These are phyloP conservation scores for Schizothecium vesticola DNA, from an alignment of 495 filamentous ascomycete species.

Conservation along the genomic window DNA sequence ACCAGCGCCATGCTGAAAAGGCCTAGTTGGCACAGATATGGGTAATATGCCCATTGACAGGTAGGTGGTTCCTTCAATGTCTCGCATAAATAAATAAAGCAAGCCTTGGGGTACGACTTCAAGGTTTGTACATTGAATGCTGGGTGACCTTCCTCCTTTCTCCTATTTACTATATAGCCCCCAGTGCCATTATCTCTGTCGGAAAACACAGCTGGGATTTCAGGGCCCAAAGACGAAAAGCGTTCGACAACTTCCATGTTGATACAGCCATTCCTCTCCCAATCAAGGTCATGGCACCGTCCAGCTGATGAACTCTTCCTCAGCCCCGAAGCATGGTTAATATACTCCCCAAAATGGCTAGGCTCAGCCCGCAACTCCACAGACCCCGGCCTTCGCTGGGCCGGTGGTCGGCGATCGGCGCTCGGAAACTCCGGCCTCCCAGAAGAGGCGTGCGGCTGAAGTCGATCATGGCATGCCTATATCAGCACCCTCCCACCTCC, in stretches of 20 bases:
- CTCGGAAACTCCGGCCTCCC: neutral
- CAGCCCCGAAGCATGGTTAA: neutral
- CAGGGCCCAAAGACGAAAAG: neutral
- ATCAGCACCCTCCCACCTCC: neutral
- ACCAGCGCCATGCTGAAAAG: too few relatives aligned
- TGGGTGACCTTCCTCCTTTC: neutral
- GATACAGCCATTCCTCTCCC: neutral
- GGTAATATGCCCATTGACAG: too few relatives aligned
- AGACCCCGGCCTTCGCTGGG: constrained; percentile 14
- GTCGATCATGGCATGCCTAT: neutral
- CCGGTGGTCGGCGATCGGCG: neutral
- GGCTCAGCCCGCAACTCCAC: neutral
- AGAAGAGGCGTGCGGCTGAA: constrained; percentile 1
- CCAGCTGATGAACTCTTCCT: neutral
- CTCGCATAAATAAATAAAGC: too few relatives aligned
- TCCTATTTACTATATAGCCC: too few relatives aligned
- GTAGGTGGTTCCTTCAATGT: too few relatives aligned
- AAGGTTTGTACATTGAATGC: neutral
- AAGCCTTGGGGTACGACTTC: too few relatives aligned
- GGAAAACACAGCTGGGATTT: too few relatives aligned
- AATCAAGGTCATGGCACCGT: constrained; percentile 10
- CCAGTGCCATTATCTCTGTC: too few relatives aligned
- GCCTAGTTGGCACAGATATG: too few relatives aligned
- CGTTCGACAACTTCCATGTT: neutral
- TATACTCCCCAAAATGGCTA: neutral